phyloP scores from a whole-genome alignment of 1,284 basidiomycete species.

The Athelia sp. region DNA sequence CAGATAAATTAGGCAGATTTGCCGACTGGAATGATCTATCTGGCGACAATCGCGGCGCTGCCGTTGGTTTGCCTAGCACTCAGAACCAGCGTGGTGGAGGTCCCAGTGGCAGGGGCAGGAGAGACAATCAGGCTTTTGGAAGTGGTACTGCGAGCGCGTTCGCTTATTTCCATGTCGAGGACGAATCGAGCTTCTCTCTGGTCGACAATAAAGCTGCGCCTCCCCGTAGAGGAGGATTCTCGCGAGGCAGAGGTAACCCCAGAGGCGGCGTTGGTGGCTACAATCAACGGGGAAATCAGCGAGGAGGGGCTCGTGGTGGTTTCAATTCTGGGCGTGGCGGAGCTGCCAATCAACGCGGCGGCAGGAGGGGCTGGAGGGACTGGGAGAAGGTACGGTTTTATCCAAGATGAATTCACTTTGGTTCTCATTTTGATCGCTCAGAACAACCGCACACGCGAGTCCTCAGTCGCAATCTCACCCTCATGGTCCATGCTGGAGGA shows the following conservation, averaged over 20 bases:
- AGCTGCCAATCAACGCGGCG: slow-evolving; percentile 59
- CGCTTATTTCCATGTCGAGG: slow-evolving; percentile 97
- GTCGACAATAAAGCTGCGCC: slow-evolving; percentile 83
- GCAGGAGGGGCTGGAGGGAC: slow-evolving; percentile 80
- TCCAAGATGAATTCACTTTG: neutral
- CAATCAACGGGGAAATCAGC: slow-evolving; percentile 37
- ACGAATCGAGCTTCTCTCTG: slow-evolving; percentile 96
- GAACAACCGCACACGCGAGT: slow-evolving; percentile 89
- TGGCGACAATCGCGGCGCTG: slow-evolving; percentile 55
- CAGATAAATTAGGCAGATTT: slow-evolving; percentile 95
- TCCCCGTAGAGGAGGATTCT: slow-evolving; percentile 61
- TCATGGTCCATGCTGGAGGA: slow-evolving; percentile 96
- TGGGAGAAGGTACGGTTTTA: slow-evolving; percentile 78
- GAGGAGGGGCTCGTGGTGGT: slow-evolving; percentile 42
- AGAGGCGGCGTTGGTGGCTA: slow-evolving; percentile 43
- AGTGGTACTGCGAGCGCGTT: slow-evolving; percentile 91
- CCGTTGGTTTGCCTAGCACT: slow-evolving; percentile 43
- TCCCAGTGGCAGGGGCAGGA: slow-evolving; percentile 53
- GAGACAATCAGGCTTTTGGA: slow-evolving; percentile 68
- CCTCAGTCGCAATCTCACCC: slow-evolving; percentile 88
- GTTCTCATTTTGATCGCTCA: slow-evolving; percentile 23
- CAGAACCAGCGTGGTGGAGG: slow-evolving; percentile 44
- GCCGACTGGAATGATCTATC: slow-evolving; percentile 94
- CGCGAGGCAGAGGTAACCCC: slow-evolving; percentile 48
- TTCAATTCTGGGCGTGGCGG: slow-evolving; percentile 32